phyloP scores from a whole-genome alignment of 768 basidiomycete genomes.

The Kwoniella sp. region DNA sequence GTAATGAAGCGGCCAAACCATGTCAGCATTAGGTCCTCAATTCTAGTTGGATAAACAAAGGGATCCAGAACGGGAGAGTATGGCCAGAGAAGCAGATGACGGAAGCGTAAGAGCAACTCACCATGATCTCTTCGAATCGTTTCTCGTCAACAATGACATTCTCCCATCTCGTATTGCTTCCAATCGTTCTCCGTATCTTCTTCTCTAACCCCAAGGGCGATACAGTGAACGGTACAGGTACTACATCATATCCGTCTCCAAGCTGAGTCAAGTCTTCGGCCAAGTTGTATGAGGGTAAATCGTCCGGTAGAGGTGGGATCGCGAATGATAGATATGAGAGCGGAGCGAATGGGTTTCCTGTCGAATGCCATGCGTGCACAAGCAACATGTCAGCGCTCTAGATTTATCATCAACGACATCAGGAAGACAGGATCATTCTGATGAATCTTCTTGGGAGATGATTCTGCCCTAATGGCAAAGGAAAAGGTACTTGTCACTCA shows the following conservation, averaged over 20 bases:
- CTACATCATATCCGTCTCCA: slow-evolving; percentile 41
- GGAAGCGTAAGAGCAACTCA: too few relatives aligned
- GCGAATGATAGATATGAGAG: slow-evolving; percentile 49
- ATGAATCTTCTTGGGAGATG: too few relatives aligned
- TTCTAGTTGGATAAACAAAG: too few relatives aligned
- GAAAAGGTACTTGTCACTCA: too few relatives aligned
- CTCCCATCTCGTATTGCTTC: slow-evolving; percentile 34
- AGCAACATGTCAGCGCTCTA: too few relatives aligned
- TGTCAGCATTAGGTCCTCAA: too few relatives aligned
- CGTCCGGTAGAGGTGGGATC: slow-evolving; percentile 42
- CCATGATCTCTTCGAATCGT: slow-evolving; percentile 42
- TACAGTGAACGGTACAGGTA: slow-evolving; percentile 47
- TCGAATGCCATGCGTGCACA: too few relatives aligned
- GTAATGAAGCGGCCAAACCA: too few relatives aligned
- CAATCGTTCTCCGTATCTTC: slow-evolving; percentile 31
- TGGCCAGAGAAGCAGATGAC: too few relatives aligned
- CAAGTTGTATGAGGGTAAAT: slow-evolving; percentile 41
- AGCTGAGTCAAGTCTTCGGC: slow-evolving; percentile 42
- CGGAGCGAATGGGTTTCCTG: slow-evolving; percentile 51
- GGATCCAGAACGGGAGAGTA: too few relatives aligned
- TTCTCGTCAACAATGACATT: slow-evolving; percentile 35
- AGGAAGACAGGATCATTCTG: neutral
- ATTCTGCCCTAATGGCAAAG: too few relatives aligned
- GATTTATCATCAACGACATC: neutral
- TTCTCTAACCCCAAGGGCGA: slow-evolving; percentile 42